These are phyloP conservation scores for Funneliformis caledonium DNA, from an alignment of 371 early-diverging fungal genomes.

Conservation along the genomic window DNA sequence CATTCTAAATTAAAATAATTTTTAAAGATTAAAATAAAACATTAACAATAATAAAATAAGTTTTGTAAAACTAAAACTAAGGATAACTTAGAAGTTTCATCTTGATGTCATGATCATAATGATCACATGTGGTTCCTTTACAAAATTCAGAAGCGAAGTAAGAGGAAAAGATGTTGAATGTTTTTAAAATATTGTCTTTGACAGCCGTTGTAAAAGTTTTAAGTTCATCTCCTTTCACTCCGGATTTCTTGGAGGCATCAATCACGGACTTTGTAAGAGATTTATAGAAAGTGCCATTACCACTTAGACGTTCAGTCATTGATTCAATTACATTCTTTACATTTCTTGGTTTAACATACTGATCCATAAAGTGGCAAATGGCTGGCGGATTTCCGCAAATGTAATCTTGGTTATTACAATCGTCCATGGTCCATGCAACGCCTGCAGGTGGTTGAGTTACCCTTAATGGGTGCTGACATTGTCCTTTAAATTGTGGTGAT, in stretches of 20 bases:
- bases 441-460: slow-evolving; percentile 59
- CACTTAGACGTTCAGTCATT: neutral
- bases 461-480: slow-evolving; percentile 63
- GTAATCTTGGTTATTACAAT: slow-evolving; percentile 66
- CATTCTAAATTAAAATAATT: too few relatives aligned
- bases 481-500: slow-evolving; percentile 65
- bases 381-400: slow-evolving; percentile 74
- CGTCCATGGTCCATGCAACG: slow-evolving; percentile 60
- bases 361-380: slow-evolving; percentile 63
- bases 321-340: slow-evolving; percentile 42
- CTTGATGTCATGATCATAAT: slow-evolving; percentile 19
- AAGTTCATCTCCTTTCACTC: neutral
- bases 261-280: neutral
- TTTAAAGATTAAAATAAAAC: too few relatives aligned
- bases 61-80: neutral
- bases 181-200: neutral
- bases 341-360: slow-evolving; percentile 47
- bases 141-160: neutral
- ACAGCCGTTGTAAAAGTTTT: neutral
- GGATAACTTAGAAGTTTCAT: slow-evolving; percentile 18
- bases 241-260: neutral
- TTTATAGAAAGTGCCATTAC: neutral
- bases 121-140: slow-evolving; percentile 1
- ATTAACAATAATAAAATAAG: too few relatives aligned
- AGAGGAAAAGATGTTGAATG: neutral